Evolutionary conservation across 805 yeast genomes (phyloP), one percentile per base, ranked within the genome.

Genomic region (Blastobotrys parvus): DNA sequence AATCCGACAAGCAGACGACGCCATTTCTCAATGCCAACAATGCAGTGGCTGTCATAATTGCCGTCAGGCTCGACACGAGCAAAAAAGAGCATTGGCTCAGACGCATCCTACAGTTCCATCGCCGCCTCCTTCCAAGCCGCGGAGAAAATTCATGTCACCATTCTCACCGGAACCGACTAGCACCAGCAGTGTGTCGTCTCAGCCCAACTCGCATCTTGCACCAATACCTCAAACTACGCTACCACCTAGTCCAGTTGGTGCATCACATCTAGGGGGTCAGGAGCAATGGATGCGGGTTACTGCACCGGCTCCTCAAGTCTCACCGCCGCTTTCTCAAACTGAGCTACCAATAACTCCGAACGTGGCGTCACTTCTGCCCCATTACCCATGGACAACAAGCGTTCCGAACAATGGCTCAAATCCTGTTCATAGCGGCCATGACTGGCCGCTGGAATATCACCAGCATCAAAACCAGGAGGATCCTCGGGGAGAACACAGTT

Each of bases 361-460:
- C 11, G 29, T 25, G 29, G 29, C 29, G 11, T 25, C 29, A 11
- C 29, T 25, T 11, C 11, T 25, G 29, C 29, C 29, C 29, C 7
- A 11, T 25, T 25, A 25, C 11, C 29, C 29, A 8, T 25, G 29
- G 29, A 8, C 29, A 25, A n/a, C n/a, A n/a, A n/a, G n/a, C n/a
- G n/a, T n/a, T n/a, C n/a, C n/a, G n/a, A n/a, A n/a, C n/a, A n/a
- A n/a, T n/a, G n/a, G n/a, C n/a, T 25, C 29, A 8, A 11, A 25
- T 8, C 29, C 29, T 7, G 29, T 25, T 11, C 10, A 25, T 8
- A 25, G 29, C 29, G n/a, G 6, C 21, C n/a, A n/a, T 16, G 45
- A 38, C 23, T 41, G 43, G 48, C 35, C 42, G 15, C 43, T 41
- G 27, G 43, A 39, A 16, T 41, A 42, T 35, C 10, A 11, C 11